Evolutionary conservation across 1,284 basidiomycete genomes (phyloP).

Genomic region (Takashimella tepidaria): DNA sequence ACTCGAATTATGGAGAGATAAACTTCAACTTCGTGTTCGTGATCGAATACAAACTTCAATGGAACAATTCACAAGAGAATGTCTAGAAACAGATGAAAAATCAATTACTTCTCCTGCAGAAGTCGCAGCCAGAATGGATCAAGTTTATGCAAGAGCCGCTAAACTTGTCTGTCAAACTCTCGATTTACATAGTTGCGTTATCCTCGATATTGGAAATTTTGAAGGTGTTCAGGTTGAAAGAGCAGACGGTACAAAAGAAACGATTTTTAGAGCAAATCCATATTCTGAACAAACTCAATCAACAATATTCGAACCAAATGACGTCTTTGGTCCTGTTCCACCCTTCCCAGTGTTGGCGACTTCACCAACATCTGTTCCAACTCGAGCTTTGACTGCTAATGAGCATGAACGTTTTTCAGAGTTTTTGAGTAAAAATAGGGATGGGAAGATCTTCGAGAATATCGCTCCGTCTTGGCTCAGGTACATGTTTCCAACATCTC

Average conservation of each 20-base stretch:
- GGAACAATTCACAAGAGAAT: constrained; percentile 92
- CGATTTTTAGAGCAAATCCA: constrained; percentile 52
- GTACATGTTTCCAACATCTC: constrained; percentile 68
- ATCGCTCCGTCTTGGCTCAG: constrained; percentile 71
- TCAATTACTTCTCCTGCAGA: constrained; percentile 26
- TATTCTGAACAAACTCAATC: constrained; percentile 22
- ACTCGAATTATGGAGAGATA: constrained; percentile 91
- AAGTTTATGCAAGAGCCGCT: constrained; percentile 79
- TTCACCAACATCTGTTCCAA: constrained; percentile 21
- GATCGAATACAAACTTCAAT: constrained; percentile 92
- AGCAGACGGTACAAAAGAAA: constrained; percentile 25
- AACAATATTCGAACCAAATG: constrained; percentile 31
- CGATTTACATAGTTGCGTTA: constrained; percentile 83
- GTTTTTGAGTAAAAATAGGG: constrained; percentile 70
- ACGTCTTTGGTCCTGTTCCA: constrained; percentile 32
- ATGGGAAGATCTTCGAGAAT: constrained; percentile 79
- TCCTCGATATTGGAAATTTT: constrained; percentile 86
- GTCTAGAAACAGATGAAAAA: constrained; percentile 75
- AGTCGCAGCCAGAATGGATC: constrained; percentile 61
- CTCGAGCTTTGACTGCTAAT: constrained; percentile 54
- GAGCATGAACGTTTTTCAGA: constrained; percentile 68
- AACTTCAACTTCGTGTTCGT: constrained; percentile 83
- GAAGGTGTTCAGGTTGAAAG: constrained; percentile 66
- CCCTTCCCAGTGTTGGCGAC: constrained; percentile 37
- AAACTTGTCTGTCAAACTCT: constrained; percentile 81